Conservation (phyloP, 352 stramenopile species). For the Phytophthora foliorum region DNA sequence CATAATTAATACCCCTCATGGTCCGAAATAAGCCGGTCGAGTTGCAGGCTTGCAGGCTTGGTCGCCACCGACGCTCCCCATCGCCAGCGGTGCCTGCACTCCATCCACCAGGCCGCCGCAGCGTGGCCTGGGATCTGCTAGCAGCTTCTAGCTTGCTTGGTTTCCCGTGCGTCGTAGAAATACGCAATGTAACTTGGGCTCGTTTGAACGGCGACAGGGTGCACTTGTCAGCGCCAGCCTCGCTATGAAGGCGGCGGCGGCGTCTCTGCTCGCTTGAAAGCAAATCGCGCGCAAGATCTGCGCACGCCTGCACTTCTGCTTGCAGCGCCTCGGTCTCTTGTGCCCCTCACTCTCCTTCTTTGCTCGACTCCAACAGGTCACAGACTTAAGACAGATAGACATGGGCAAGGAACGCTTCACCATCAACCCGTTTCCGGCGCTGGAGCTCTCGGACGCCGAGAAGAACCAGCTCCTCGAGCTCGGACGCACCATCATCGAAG, state of each 20-base stretch:
- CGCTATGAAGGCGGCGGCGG: constrained; percentile 8
- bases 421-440: constrained; percentile 49
- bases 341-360: constrained; percentile 40
- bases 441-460: constrained; percentile 42
- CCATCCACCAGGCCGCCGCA: constrained; percentile 11
- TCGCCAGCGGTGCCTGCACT: neutral
- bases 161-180: constrained; percentile 27
- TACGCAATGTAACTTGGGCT: constrained; percentile 4
- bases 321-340: constrained; percentile 26
- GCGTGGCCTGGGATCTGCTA: constrained; percentile 6
- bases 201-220: constrained; percentile 16
- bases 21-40: neutral
- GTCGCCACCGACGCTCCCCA: neutral
- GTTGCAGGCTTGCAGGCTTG: neutral
- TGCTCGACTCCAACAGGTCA: constrained; percentile 12
- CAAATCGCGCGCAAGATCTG: constrained; percentile 38
- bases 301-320: constrained; percentile 18
- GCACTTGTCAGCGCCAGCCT: constrained; percentile 21
- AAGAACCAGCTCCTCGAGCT: constrained; percentile 50
- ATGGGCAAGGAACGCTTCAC: constrained; percentile 49
- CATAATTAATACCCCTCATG: neutral
- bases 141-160: constrained; percentile 14
- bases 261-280: constrained; percentile 31
- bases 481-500: constrained; percentile 45
- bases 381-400: constrained; percentile 1